Conservation (phyloP, 2,329 filamentous ascomycete species). For the Diaporthe ilicicola region DNA sequence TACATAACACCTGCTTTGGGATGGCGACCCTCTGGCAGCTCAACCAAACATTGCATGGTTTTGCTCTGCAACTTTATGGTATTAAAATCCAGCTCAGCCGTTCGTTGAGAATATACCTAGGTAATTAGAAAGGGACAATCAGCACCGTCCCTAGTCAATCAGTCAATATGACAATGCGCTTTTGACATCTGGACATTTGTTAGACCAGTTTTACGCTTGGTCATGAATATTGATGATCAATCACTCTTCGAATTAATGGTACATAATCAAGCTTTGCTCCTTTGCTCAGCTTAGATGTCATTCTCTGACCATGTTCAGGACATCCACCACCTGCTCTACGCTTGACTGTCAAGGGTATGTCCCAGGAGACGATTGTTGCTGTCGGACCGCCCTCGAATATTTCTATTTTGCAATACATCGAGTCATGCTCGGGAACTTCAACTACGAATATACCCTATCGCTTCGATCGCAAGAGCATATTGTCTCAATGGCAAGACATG, state of each 20-base stretch:
- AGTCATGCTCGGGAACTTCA: background rate
- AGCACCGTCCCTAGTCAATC: background rate
- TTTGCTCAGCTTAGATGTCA: background rate
- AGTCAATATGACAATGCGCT: no score
- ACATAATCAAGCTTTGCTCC: background rate
- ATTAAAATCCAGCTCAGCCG: no score
- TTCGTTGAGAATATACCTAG: background rate
- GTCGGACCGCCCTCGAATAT: background rate
- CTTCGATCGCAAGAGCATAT: background rate
- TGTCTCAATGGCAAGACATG: background rate
- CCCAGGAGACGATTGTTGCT: background rate
- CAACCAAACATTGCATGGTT: no score
- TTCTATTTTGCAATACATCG: background rate
- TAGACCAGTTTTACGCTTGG: no score
- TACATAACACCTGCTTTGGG: no score
- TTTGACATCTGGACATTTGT: no score
- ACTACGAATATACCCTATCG: background rate
- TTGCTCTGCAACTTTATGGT: no score
- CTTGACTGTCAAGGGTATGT: background rate
- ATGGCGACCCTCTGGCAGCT: no score
- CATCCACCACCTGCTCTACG: conserved; percentile 58
- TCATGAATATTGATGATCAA: no score
- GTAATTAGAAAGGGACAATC: background rate
- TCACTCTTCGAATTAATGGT: background rate
- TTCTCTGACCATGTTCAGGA: conserved; percentile 50